A percentile compares a stretch with the other conserved stretches of the same genome.
phyloP scores from a whole-genome alignment of 108 stramenopile species.

The Skeletonema marinoi region DNA sequence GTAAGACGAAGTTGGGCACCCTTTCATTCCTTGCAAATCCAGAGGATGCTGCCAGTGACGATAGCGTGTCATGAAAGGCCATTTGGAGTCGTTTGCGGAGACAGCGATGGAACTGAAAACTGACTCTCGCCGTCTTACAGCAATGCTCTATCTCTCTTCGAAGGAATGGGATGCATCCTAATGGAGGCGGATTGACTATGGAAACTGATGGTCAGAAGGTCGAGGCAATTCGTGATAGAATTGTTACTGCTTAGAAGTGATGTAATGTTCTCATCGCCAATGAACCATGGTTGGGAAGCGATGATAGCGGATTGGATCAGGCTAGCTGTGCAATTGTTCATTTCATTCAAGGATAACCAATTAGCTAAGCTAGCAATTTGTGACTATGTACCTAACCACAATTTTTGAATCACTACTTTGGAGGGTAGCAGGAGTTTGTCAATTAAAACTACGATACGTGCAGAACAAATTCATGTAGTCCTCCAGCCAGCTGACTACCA shows the following conservation, averaged over 20 bases:
- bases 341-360: constrained; percentile 30
- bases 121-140: constrained; percentile 36
- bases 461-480: too few relatives aligned
- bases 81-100: constrained; percentile 39
- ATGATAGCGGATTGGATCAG: constrained; percentile 24
- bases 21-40: constrained; percentile 1
- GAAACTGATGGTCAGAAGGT: constrained; percentile 20
- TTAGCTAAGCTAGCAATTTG: background rate
- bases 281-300: constrained; percentile 40
- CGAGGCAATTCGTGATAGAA: constrained; percentile 33
- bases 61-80: constrained; percentile 11
- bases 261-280: constrained; percentile 33
- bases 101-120: constrained; percentile 18
- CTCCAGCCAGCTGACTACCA: too few relatives aligned
- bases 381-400: background rate
- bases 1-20: constrained; percentile 28
- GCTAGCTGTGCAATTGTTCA: constrained; percentile 34
- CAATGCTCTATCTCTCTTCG: constrained; percentile 34
- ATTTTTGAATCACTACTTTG: too few relatives aligned
- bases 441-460: too few relatives aligned
- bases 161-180: constrained; percentile 31
- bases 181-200: constrained; percentile 39
- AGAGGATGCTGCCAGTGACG: background rate
- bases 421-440: too few relatives aligned
- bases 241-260: constrained; percentile 37